A percentile compares a stretch with the other conserved stretches of the same genome.
phyloP scores from a whole-genome alignment of 208 protist species.

The Crithidia expoeki region DNA sequence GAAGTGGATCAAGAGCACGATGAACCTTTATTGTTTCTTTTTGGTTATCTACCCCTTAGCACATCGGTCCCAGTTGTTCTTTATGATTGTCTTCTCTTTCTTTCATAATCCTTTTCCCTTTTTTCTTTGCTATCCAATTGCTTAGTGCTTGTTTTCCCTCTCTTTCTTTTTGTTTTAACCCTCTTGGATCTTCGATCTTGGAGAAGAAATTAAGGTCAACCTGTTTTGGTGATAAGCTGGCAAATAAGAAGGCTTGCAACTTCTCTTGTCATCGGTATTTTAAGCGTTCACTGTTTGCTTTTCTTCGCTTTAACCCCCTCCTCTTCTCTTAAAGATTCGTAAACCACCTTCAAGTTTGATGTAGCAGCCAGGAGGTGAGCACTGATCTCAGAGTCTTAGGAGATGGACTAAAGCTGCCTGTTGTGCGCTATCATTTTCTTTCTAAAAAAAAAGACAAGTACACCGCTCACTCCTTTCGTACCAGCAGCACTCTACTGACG shows the following conservation, averaged over 20 bases:
- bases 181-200: not conserved
- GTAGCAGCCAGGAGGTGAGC: no score
- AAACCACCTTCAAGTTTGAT: no score
- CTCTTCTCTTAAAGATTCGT: not conserved
- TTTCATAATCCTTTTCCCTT: not conserved
- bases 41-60: constrained; percentile 9
- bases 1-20: not conserved
- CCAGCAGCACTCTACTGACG: not conserved
- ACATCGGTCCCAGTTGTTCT: constrained; percentile 8
- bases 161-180: not conserved
- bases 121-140: not conserved
- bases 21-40: not conserved
- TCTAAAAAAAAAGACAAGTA: not conserved
- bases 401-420: no score
- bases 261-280: constrained; percentile 2
- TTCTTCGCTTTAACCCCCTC: constrained; percentile 3
- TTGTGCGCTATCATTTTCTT: not conserved
- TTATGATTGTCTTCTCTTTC: not conserved
- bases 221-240: not conserved
- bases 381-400: no score
- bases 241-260: not conserved
- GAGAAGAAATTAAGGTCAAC: not conserved
- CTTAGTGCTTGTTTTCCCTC: not conserved
- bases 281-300: constrained; percentile 5
- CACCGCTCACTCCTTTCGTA: not conserved